Conservation (phyloP, 2,329 filamentous ascomycete genomes). For the Exutisphaerella laricina region DNA sequence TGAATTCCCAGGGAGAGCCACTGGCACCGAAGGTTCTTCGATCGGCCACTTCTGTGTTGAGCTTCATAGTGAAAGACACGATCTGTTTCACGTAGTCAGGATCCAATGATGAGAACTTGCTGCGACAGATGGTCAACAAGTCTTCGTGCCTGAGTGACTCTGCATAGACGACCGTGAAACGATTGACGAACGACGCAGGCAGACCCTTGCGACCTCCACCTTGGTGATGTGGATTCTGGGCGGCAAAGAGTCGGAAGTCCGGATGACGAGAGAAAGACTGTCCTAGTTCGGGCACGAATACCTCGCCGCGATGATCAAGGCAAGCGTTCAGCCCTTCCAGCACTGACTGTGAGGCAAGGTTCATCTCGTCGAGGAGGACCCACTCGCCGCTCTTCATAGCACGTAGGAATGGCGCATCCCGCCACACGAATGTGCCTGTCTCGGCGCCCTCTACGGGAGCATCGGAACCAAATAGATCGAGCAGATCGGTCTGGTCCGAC, state of each 20-base stretch:
- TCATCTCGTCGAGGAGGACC: slow-evolving; percentile 98
- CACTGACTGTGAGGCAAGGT: slow-evolving; percentile 92
- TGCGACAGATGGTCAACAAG: slow-evolving; percentile 72
- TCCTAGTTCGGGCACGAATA: slow-evolving; percentile 91
- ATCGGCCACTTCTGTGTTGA: slow-evolving; percentile 66
- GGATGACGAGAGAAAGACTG: slow-evolving; percentile 87
- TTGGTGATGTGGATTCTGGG: slow-evolving; percentile 96
- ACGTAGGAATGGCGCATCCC: slow-evolving; percentile 88
- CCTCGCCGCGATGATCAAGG: slow-evolving; percentile 90
- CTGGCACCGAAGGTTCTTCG: slow-evolving; percentile 49
- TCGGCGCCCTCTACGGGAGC: slow-evolving; percentile 90
- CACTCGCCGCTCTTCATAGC: slow-evolving; percentile 97
- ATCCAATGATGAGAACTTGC: slow-evolving; percentile 64
- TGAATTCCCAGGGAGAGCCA: slow-evolving; percentile 90
- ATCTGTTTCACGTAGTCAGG: slow-evolving; percentile 57
- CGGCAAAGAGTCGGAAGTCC: slow-evolving; percentile 89
- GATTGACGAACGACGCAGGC: slow-evolving; percentile 93
- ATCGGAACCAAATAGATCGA: slow-evolving; percentile 96
- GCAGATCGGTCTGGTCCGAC: slow-evolving; percentile 94
- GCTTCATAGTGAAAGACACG: slow-evolving; percentile 72
- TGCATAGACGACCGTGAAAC: slow-evolving; percentile 96
- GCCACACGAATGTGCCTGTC: slow-evolving; percentile 88
- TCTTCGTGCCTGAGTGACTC: slow-evolving; percentile 81
- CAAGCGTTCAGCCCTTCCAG: slow-evolving; percentile 95
- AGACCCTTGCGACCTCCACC: slow-evolving; percentile 92